These are phyloP conservation scores for Magnusiomyces sp. DNA, from an alignment of 1,139 yeast genomes.

Conservation along the genomic window DNA sequence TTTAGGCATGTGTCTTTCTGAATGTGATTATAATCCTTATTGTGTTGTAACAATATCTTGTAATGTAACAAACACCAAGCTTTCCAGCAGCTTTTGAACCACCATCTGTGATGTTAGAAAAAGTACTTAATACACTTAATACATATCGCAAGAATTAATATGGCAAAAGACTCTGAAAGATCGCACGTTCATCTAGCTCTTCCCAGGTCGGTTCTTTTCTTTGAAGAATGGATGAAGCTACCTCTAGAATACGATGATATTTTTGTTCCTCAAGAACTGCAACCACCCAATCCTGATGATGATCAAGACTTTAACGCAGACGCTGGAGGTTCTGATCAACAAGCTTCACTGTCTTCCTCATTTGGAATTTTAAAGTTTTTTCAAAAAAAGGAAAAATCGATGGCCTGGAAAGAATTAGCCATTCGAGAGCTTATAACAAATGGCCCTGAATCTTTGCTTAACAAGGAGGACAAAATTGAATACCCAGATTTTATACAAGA, in stretches of 20 bases:
- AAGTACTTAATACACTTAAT: not conserved
- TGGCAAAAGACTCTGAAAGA: constrained; percentile 30
- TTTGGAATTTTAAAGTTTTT: constrained; percentile 21
- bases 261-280: constrained; percentile 27
- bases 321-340: constrained; percentile 14
- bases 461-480: constrained; percentile 9
- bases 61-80: not conserved
- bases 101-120: not conserved
- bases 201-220: constrained; percentile 27
- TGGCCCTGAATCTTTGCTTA: constrained; percentile 17
- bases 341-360: too few species aligned
- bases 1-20: too few species aligned
- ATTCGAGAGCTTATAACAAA: constrained; percentile 22
- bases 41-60: not conserved
- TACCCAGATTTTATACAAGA: constrained; percentile 6
- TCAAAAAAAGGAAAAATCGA: constrained; percentile 17
- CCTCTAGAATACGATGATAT: constrained; percentile 31
- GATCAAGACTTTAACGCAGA: constrained; percentile 31
- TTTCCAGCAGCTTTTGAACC: not conserved
- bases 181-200: constrained; percentile 29
- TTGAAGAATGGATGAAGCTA: constrained; percentile 31
- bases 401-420: constrained; percentile 32
- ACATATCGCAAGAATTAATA: not conserved
- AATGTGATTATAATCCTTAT: too few species aligned
- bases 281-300: constrained; percentile 30